Conservation (phyloP, 768 basidiomycete species). For the Austroboletus eburneus region DNA sequence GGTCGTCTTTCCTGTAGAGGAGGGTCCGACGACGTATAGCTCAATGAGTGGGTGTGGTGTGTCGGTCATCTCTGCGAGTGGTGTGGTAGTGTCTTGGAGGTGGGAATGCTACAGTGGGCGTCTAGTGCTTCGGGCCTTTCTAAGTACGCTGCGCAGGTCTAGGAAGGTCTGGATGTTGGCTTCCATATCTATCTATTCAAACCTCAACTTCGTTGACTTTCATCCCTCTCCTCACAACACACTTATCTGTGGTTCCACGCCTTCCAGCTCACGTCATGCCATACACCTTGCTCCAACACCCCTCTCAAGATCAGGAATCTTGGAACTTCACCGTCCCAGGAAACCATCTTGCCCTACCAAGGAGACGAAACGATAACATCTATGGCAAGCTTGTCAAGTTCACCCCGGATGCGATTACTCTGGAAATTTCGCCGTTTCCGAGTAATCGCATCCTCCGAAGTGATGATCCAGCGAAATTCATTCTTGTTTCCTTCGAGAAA, state of each 20-base stretch:
- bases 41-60: conserved; percentile 14
- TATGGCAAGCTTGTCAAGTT: conserved; percentile 52
- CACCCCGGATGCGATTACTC: conserved; percentile 44
- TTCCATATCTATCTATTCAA: background rate
- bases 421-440: conserved; percentile 47
- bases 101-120: conserved; percentile 15
- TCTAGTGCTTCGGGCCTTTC: conserved; percentile 6
- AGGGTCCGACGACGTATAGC: conserved; percentile 50
- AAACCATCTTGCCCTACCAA: conserved; percentile 24
- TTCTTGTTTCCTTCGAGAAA: conserved; percentile 49
- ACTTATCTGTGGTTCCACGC: too few species aligned
- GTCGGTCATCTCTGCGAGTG: conserved; percentile 14
- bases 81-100: conserved; percentile 8
- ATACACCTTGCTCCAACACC: conserved; percentile 35
- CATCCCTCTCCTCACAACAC: too few species aligned
- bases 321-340: conserved; percentile 47
- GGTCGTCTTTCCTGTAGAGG: conserved; percentile 71
- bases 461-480: conserved; percentile 55
- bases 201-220: too few species aligned
- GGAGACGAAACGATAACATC: conserved; percentile 25
- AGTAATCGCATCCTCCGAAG: conserved; percentile 55
- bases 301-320: conserved; percentile 44
- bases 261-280: conserved; percentile 7
- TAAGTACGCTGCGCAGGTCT: conserved; percentile 8
- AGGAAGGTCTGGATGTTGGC: conserved; percentile 3